phyloP scores from a whole-genome alignment of 1,139 yeast genomes.

The Kodamaea suecica region DNA sequence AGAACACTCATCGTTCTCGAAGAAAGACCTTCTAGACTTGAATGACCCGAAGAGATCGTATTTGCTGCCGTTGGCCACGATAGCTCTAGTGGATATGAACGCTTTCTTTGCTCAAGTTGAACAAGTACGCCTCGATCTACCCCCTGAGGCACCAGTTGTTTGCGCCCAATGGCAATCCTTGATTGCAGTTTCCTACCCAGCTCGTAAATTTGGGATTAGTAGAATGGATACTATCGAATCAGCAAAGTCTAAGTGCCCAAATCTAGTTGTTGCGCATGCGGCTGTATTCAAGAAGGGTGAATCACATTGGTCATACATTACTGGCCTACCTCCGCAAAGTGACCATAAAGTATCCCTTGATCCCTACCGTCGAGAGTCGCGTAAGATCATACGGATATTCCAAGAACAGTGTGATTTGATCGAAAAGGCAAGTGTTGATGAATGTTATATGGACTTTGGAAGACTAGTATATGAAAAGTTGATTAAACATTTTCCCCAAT shows the following conservation, averaged over 20 bases:
- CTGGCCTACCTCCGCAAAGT: slow-evolving; percentile 41
- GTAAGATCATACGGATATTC: slow-evolving; percentile 70
- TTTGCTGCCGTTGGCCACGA: slow-evolving; percentile 69
- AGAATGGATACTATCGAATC: slow-evolving; percentile 70
- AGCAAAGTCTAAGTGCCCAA: slow-evolving; percentile 74
- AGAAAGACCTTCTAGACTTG: slow-evolving; percentile 47
- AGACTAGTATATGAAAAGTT: slow-evolving; percentile 27
- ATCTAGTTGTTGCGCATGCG: slow-evolving; percentile 78
- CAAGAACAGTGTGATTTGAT: slow-evolving; percentile 56
- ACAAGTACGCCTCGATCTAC: slow-evolving; percentile 65
- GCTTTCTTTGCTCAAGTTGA: slow-evolving; percentile 97
- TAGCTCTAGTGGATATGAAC: slow-evolving; percentile 85
- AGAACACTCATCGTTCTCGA: slow-evolving; percentile 21
- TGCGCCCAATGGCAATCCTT: slow-evolving; percentile 91
- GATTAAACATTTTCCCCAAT: slow-evolving; percentile 26
- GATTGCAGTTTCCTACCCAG: slow-evolving; percentile 89
- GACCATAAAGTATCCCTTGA: slow-evolving; percentile 84
- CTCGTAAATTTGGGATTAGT: slow-evolving; percentile 75
- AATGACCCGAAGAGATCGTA: slow-evolving; percentile 45
- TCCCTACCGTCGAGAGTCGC: slow-evolving; percentile 83
- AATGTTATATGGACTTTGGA: slow-evolving; percentile 84
- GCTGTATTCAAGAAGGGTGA: slow-evolving; percentile 92
- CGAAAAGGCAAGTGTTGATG: slow-evolving; percentile 96
- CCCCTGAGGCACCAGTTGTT: slow-evolving; percentile 76
- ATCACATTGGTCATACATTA: slow-evolving; percentile 68